Conservation (phyloP, 192 early-diverging fungal species). For the Fimicolochytrium jonesii region DNA sequence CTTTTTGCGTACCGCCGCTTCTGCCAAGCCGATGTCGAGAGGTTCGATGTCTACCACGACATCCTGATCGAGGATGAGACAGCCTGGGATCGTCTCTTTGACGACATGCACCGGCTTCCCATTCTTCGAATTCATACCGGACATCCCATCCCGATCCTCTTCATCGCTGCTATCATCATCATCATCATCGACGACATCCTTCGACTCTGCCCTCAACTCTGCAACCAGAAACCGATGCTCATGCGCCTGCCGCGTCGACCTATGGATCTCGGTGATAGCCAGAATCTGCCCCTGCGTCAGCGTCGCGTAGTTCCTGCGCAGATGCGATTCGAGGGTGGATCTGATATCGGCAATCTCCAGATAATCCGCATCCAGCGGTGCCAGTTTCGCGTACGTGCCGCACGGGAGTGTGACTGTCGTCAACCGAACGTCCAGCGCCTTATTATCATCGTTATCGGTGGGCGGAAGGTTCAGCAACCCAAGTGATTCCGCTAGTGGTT, state of each 20-base stretch:
- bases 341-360: constrained; percentile 52
- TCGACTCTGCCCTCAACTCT: constrained; percentile 35
- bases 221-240: constrained; percentile 60
- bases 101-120: too few species aligned
- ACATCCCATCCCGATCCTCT: too few species aligned
- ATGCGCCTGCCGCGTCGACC: background rate
- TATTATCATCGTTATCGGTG: background rate
- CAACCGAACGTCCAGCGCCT: constrained; percentile 2
- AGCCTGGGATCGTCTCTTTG: constrained; percentile 60
- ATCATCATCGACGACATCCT: background rate
- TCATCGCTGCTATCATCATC: too few species aligned
- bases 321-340: constrained; percentile 61
- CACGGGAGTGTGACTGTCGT: constrained; percentile 56
- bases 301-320: constrained; percentile 64
- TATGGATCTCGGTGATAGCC: constrained; percentile 29
- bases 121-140: too few species aligned
- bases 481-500: constrained; percentile 36
- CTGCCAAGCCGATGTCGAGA: constrained; percentile 17
- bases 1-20: constrained; percentile 17
- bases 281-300: constrained; percentile 65
- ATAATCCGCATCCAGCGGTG: constrained; percentile 50
- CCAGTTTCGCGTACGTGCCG: constrained; percentile 62
- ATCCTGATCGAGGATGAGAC: constrained; percentile 74
- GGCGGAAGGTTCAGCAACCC: background rate
- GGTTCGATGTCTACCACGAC: constrained; percentile 74